Conservation (phyloP, 1,284 basidiomycete genomes). For the Psilocybe mexicana region DNA sequence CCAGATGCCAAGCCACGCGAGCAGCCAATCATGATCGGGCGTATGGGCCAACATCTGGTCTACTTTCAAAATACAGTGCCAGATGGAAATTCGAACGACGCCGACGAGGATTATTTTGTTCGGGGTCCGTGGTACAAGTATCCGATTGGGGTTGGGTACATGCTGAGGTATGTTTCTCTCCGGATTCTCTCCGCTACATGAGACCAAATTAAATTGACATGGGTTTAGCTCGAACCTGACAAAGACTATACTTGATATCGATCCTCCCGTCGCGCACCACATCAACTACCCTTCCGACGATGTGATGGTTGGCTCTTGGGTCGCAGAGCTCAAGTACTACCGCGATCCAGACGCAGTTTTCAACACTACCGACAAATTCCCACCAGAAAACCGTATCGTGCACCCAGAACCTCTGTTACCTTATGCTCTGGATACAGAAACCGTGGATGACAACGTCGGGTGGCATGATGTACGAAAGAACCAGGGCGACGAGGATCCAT, state of each 20-base stretch:
- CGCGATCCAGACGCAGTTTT: neutral
- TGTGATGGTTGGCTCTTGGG: constrained; percentile 5
- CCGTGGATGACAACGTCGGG: neutral
- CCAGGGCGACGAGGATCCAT: neutral
- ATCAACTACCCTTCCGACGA: constrained; percentile 6
- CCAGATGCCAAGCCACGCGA: constrained; percentile 4
- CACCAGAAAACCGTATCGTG: neutral
- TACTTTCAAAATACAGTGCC: neutral
- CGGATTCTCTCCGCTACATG: neutral
- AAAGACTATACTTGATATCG: neutral
- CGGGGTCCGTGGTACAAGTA: constrained; percentile 9
- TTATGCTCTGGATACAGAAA: neutral
- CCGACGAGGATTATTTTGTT: neutral
- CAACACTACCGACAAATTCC: neutral
- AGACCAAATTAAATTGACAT: neutral
- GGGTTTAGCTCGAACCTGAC: neutral
- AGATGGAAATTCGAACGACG: neutral
- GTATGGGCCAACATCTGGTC: neutral
- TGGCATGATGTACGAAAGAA: neutral
- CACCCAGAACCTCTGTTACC: neutral
- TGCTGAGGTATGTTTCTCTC: neutral
- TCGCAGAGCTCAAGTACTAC: neutral
- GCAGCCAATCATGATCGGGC: constrained; percentile 4
- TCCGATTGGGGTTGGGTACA: constrained; percentile 11
- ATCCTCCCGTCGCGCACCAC: constrained; percentile 4